These are phyloP conservation scores for Physaria fendleri DNA, from an alignment of 345 rosid species.

Conservation along the genomic window DNA sequence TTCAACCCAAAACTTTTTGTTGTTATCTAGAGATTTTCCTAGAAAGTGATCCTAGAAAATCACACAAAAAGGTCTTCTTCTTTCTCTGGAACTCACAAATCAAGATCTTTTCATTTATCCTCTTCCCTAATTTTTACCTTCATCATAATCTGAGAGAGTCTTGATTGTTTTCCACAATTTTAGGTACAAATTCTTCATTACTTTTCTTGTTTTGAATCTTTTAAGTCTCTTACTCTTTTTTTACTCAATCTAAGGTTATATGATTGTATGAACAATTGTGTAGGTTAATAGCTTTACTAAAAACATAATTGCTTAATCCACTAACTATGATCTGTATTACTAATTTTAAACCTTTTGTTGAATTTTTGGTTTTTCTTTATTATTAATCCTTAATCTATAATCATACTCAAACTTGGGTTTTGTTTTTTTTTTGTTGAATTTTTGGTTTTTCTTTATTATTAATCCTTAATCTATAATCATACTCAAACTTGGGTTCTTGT, in stretches of 20 bases:
- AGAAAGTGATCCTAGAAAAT: constrained; percentile 3
- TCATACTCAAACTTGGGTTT: constrained; percentile 2
- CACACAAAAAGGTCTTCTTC: neutral
- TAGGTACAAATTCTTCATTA: constrained; percentile 15
- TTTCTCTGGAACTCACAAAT: neutral
- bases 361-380: neutral
- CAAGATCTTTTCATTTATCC: neutral
- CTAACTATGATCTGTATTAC: neutral
- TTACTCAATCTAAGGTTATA: neutral
- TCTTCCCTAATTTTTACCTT: constrained; percentile 1
- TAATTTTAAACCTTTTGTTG: neutral
- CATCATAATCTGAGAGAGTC: neutral
- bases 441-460: constrained; percentile 2
- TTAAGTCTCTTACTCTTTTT: neutral
- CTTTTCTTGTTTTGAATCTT: constrained; percentile 9
- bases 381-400: constrained; percentile 8
- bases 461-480: constrained; percentile 10
- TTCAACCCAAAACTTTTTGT: constrained; percentile 9
- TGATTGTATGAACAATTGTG: neutral
- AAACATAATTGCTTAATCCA: constrained; percentile 14
- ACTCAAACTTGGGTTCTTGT: neutral
- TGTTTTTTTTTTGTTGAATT: neutral
- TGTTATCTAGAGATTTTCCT: constrained; percentile 13
- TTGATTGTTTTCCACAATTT: neutral
- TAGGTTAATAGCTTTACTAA: neutral